Evolutionary conservation across 768 basidiomycete species (phyloP).

Genomic region (Mycena amicta): DNA sequence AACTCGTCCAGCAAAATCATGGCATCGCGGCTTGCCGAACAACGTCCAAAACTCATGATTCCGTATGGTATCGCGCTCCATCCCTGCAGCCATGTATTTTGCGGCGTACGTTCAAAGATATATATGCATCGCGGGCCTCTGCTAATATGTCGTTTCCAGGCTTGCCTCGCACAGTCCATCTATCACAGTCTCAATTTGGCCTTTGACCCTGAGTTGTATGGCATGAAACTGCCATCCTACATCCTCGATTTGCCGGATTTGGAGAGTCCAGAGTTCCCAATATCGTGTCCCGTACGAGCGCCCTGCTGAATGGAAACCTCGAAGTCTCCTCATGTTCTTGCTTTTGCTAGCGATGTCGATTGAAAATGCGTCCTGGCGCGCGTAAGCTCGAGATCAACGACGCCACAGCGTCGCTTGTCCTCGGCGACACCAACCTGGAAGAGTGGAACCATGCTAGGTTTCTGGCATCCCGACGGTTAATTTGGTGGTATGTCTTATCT

Average conservation of each 20-base stretch:
- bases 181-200: constrained; percentile 23
- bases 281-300: constrained; percentile 19
- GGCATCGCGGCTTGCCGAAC: neutral
- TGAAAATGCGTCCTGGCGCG: neutral
- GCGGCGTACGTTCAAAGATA: neutral
- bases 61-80: constrained; percentile 13
- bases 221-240: constrained; percentile 9
- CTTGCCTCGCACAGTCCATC: constrained; percentile 22
- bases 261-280: constrained; percentile 15
- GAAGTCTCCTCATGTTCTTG: neutral
- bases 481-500: constrained; percentile 17
- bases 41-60: neutral
- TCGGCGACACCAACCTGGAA: constrained; percentile 24
- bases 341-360: constrained; percentile 5
- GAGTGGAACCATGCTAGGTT: constrained; percentile 24
- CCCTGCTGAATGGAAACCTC: neutral
- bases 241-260: neutral
- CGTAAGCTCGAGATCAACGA: constrained; percentile 16
- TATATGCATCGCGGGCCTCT: neutral
- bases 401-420: constrained; percentile 17
- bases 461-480: constrained; percentile 9
- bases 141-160: constrained; percentile 13
- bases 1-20: constrained; percentile 6
- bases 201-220: constrained; percentile 19
- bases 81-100: constrained; percentile 2